phyloP scores from a whole-genome alignment of 768 basidiomycete genomes.

The Gymnopilus junonius region DNA sequence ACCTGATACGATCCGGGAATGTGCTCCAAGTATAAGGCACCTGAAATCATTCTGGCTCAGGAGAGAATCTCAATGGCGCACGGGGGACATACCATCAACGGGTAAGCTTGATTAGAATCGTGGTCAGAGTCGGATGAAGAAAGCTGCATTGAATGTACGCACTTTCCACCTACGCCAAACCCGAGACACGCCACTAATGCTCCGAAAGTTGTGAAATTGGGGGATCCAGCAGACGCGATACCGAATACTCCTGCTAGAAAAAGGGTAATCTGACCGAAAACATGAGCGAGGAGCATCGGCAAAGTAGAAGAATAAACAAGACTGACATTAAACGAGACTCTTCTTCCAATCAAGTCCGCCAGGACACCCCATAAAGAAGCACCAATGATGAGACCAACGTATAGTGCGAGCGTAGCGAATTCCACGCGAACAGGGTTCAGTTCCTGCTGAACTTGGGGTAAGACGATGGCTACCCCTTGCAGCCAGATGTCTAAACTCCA shows the following conservation, averaged over 20 bases:
- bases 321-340: background rate
- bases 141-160: background rate
- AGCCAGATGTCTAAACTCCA: background rate
- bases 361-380: background rate
- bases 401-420: background rate
- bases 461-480: conserved; percentile 2
- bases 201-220: background rate
- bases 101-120: too few species aligned
- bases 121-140: background rate
- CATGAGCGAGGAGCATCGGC: too few species aligned
- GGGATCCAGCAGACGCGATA: background rate
- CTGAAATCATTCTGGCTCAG: too few species aligned
- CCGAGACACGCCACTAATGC: background rate
- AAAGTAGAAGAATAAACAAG: background rate
- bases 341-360: background rate
- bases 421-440: background rate
- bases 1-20: too few species aligned
- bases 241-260: background rate
- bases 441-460: conserved; percentile 3
- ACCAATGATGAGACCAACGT: background rate
- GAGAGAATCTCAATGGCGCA: too few species aligned
- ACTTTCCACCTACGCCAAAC: background rate
- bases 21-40: too few species aligned
- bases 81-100: too few species aligned
- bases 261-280: too few species aligned